Evolutionary conservation across 2,329 filamentous ascomycete genomes (phyloP), one percentile per base, ranked within the genome.

Genomic region (Beauveria sp.): DNA sequence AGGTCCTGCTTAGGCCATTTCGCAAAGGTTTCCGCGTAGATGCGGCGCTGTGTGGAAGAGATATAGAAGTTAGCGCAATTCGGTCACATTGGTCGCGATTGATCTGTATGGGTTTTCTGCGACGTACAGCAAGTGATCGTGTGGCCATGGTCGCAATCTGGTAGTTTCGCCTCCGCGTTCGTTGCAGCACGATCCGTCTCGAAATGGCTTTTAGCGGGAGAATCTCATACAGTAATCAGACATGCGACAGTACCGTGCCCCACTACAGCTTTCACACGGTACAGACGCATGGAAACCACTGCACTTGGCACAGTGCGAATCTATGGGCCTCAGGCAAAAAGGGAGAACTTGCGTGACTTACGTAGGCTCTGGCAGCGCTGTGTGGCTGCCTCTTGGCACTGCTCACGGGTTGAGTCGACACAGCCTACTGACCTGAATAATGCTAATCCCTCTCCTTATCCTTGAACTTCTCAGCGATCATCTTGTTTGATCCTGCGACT

Each of bases 1-100:
- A 89, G 78, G 62, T 77, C 76, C 68, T 88, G 86, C 67, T 82
- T 81, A 51, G 87, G 87, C 86, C 86, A 89, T 65, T 79, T 78
- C 62, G 79, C 75, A 60, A 76, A 72, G 65, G 70, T 73, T 62
- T 75, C 74, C 55, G 69, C 67, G 68, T 75, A 76, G 52, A 75
- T 69, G 63, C 71, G 73, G 65, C 71, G 70, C 75, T 77, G 56
- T 18, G 18, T 31, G 3, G 24, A 7, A 38, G 28, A 9, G 50
- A 43, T 1, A n/a, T 3, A 43, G 9, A 16, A 3, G 42, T 67
- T 51, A 59, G 56, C 10, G 51, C 14, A 42, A 60, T 51, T 20
- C n/a, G 24, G 6, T 2, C 49, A 28, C 28, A 54, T 48, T 34
- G n/a, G 10, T 42, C 20, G 24, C 5, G 8, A 43, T 53, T 55